Percentiles rank a stretch among this genome's conserved stretches.
Evolutionary conservation across 2,329 filamentous ascomycete genomes (phyloP).

Genomic region (Arthrobotrys pseudoclavata): DNA sequence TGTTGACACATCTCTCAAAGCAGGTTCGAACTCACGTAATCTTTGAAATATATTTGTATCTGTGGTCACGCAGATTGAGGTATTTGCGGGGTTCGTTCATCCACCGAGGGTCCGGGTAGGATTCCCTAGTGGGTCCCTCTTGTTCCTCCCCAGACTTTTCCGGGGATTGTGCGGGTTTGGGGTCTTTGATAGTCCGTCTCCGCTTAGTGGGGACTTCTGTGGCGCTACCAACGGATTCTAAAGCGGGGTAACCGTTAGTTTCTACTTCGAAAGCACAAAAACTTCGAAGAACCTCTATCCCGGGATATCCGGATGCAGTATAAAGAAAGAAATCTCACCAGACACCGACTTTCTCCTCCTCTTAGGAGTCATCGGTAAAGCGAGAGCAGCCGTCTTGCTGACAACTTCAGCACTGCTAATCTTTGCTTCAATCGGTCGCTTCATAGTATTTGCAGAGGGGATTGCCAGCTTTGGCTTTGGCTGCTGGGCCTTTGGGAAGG

Average conservation of each 20-base stretch:
- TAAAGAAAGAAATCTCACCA: conserved; percentile 41
- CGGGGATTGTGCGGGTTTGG: conserved; percentile 49
- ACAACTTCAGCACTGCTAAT: conserved; percentile 33
- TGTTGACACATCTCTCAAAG: conserved; percentile 18
- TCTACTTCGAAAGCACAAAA: neutral
- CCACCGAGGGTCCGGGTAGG: conserved; percentile 58
- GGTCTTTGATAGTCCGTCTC: conserved; percentile 39
- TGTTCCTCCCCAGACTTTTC: conserved; percentile 54
- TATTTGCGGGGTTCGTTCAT: conserved; percentile 57
- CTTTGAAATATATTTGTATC: conserved; percentile 59
- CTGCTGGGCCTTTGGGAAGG: conserved; percentile 39
- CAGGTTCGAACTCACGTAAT: conserved; percentile 45
- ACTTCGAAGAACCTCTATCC: neutral
- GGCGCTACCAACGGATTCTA: conserved; percentile 45
- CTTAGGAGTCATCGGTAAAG: conserved; percentile 41
- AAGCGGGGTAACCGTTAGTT: conserved; percentile 36
- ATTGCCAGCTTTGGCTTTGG: conserved; percentile 55
- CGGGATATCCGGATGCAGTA: neutral
- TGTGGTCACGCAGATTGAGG: conserved; percentile 46
- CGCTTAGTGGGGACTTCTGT: conserved; percentile 42
- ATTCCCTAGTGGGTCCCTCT: conserved; percentile 46
- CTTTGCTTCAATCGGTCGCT: conserved; percentile 32
- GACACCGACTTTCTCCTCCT: conserved; percentile 54
- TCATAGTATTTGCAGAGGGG: conserved; percentile 45
- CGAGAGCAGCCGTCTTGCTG: conserved; percentile 34